phyloP scores from a whole-genome alignment of 306 rosid species.

The Vicia villosa region DNA sequence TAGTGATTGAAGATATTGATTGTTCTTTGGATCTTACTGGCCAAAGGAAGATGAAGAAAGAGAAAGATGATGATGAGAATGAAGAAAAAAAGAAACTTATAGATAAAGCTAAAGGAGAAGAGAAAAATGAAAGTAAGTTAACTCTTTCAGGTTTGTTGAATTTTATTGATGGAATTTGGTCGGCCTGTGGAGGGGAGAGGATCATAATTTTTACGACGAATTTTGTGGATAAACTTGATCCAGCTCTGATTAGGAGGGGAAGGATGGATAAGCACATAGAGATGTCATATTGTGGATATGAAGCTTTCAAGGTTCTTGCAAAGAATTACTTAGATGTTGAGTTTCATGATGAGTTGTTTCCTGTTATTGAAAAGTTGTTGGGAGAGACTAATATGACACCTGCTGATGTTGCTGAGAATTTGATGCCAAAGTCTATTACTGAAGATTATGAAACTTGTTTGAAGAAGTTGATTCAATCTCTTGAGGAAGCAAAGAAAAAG shows the following conservation, averaged over 20 bases:
- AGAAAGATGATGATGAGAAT: background rate
- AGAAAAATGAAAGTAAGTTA: background rate
- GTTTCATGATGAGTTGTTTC: constrained; percentile 39
- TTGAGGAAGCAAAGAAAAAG: constrained; percentile 7
- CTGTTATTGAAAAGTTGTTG: constrained; percentile 38
- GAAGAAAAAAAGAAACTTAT: background rate
- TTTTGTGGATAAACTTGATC: constrained; percentile 24
- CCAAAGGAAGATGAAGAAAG: background rate
- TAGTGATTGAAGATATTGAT: constrained; percentile 8
- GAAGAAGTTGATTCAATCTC: constrained; percentile 47
- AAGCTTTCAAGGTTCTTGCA: constrained; percentile 15
- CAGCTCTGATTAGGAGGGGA: background rate
- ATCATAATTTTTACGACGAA: constrained; percentile 19
- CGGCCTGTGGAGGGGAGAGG: background rate
- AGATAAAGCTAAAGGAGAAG: background rate
- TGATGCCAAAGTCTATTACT: constrained; percentile 54
- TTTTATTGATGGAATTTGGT: constrained; percentile 25
- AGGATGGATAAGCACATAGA: constrained; percentile 16
- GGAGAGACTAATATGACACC: constrained; percentile 54
- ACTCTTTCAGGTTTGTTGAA: constrained; percentile 22
- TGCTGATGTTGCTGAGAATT: constrained; percentile 72
- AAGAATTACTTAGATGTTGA: constrained; percentile 5
- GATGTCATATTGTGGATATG: constrained; percentile 1
- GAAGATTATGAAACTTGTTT: constrained; percentile 43
- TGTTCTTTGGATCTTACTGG: constrained; percentile 11